Conservation (phyloP, 768 basidiomycete species). For the Lentinula boryana region DNA sequence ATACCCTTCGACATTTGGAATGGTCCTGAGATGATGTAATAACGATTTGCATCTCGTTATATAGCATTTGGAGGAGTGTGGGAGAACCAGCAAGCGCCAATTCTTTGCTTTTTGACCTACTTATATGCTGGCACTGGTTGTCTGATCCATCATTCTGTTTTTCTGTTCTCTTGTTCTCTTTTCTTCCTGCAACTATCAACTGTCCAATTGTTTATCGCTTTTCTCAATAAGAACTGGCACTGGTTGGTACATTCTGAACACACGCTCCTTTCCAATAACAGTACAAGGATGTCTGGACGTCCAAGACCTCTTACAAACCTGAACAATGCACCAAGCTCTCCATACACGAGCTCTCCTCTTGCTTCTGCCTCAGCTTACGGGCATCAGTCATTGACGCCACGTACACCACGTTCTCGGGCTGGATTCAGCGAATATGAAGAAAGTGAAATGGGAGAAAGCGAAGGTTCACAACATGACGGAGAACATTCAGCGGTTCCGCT, state of each 20-base stretch:
- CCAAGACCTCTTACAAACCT: not conserved
- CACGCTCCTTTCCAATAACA: not conserved
- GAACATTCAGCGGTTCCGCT: not conserved
- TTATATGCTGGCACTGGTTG: not conserved
- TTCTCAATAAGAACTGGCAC: not conserved
- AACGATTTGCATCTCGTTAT: no score
- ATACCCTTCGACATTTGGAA: slow-evolving; percentile 46
- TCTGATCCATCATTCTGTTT: not conserved
- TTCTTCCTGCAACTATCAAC: not conserved
- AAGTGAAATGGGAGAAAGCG: not conserved
- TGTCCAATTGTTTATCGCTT: no score
- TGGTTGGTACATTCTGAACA: not conserved
- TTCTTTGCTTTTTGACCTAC: not conserved
- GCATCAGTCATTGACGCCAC: not conserved
- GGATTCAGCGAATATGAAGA: not conserved
- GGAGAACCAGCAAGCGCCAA: no score
- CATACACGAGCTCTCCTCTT: not conserved
- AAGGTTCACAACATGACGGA: not conserved
- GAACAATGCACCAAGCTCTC: not conserved
- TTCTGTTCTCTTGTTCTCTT: not conserved
- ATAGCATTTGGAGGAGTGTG: no score
- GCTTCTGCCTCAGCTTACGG: not conserved
- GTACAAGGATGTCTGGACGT: not conserved
- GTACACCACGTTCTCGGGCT: not conserved
- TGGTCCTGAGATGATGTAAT: slow-evolving; percentile 16